phyloP scores from a whole-genome alignment of 2,329 filamentous ascomycete genomes.

The Elsinoe necatrix region DNA sequence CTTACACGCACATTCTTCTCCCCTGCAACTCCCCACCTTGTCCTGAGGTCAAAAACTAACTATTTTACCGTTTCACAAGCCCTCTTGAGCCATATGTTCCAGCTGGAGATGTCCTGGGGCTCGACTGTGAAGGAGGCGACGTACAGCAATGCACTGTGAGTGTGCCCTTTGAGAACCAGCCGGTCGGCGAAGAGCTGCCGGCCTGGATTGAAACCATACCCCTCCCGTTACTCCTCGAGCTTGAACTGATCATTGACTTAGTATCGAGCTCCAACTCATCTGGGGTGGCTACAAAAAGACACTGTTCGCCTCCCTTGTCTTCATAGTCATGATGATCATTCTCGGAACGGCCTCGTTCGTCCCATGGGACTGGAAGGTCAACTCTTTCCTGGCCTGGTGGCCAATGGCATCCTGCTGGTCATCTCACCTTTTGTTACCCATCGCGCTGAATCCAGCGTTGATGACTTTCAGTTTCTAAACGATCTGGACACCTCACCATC shows the following conservation, averaged over 20 bases:
- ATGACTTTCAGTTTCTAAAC: conserved; percentile 14
- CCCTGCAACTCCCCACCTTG: too few species aligned
- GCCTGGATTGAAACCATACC: too few species aligned
- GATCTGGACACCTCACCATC: not conserved
- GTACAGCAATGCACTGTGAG: conserved; percentile 46
- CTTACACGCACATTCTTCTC: too few species aligned
- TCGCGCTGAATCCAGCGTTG: conserved; percentile 13
- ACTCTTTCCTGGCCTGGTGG: conserved; percentile 14
- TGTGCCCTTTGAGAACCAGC: too few species aligned
- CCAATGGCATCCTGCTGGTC: conserved; percentile 8
- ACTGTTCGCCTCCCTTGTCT: conserved; percentile 41
- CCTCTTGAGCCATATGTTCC: conserved; percentile 32
- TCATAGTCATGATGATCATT: conserved; percentile 45
- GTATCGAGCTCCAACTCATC: conserved; percentile 4
- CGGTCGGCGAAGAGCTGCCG: not conserved
- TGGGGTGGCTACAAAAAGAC: conserved; percentile 24
- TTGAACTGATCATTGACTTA: not conserved
- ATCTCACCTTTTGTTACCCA: conserved; percentile 4
- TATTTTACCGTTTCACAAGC: conserved; percentile 28
- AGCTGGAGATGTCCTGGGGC: conserved; percentile 38
- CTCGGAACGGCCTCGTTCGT: conserved; percentile 40
- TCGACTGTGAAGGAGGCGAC: conserved; percentile 47
- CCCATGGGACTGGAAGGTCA: conserved; percentile 6
- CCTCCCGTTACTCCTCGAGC: too few species aligned
- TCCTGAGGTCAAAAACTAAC: not conserved